Evolutionary conservation across 2,329 filamentous ascomycete genomes (phyloP), one percentile per base, ranked within the genome.

Genomic region (Colletotrichum camelliae): DNA sequence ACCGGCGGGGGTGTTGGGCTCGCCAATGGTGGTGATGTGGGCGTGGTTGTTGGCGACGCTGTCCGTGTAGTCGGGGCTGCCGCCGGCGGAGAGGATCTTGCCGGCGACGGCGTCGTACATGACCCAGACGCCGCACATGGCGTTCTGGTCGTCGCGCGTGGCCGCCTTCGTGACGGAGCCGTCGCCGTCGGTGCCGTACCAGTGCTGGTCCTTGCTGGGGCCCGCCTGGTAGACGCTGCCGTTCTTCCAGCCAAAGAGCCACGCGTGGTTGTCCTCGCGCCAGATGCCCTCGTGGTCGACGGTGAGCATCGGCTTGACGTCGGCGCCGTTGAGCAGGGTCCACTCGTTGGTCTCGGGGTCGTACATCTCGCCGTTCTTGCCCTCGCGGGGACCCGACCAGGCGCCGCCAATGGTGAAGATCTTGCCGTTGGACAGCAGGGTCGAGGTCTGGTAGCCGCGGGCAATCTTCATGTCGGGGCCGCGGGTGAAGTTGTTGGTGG

Each of bases 401-500:
- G 88, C 90, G 5, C 91, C 91, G 21, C 91, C 91, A 48, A 92
- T 91, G 15, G 85, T 87, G 80, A 92, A 93, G 29, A 92, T 86
- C 1, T 86, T 83, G 6, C 91, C 91, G 74, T 91, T 86, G 0
- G 89, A 89, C 1, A 87, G 79, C 0, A 87, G 90, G 0, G 87
- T 83, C 1, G 87, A 86, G 0, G 89, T 82, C 67, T 92, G 90
- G 74, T 92, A 91, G 9, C 89, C 89, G 29, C 90, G 87, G 9
- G 82, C 78, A 24, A 89, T 83, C 16, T 83, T 81, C 88, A 91
- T 88, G 66, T 85, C 77, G 0, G 85, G 81, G 1, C 81, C 86
- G 6, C 80, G 77, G 5, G 79, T 81, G 85, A 88, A 91, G 2
- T 68, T 75, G 31, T 85, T 80, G 12, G 80, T 82, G 1, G 74